Base-by-base conservation (phyloP, 78 protist genomes). In the Dictyostelium brefeldianum region DNA sequence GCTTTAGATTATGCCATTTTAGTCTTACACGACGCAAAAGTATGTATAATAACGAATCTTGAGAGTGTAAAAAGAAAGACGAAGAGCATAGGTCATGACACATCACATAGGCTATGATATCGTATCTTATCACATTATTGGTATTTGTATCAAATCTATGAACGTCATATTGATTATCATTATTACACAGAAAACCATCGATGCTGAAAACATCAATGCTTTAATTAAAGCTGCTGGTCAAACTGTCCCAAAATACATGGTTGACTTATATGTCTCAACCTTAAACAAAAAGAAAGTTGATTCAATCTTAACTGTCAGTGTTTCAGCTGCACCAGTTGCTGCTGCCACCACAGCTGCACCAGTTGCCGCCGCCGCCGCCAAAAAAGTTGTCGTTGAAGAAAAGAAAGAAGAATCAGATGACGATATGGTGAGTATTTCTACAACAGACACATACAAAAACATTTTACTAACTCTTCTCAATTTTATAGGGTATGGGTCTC, bases 381-480 rank as follows among this genome's bases (percentile, higher is more conserved):
- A 71, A 17, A 74, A 74, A 46, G 62, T 74, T 54, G 83, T 22
- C 1, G 83, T 22, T 6, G 90, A 70, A 51, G 80, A 84, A 57
- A 84, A 84, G 91, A 74, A 84, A 78, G 91, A 74, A 46, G 81
- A 71, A 57, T 71, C 81, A 3, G 91, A 84, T 31, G 89, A 81
- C 77, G 90, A 83, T 71, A 83, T 83, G 90, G 90, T 83, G 36
- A 47, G 69, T 71, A 22, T 41, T 6, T 9, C 3, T 18, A 41
- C 15, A 29, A 0, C 5, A 29, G 9, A n/a, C 9, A 36, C 11
- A 7, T 9, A 59, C 5, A 20, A 27, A 48, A 9, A 4, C 0
- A 43, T 5, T 1, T 31, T 9, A 59, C 50, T 12, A 12, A 59
- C 25, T 22, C 31, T 25, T 64, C 53, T 81, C 51, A 11, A 17